phyloP scores from a whole-genome alignment of 441 rosid species.

The Croton setiger region DNA sequence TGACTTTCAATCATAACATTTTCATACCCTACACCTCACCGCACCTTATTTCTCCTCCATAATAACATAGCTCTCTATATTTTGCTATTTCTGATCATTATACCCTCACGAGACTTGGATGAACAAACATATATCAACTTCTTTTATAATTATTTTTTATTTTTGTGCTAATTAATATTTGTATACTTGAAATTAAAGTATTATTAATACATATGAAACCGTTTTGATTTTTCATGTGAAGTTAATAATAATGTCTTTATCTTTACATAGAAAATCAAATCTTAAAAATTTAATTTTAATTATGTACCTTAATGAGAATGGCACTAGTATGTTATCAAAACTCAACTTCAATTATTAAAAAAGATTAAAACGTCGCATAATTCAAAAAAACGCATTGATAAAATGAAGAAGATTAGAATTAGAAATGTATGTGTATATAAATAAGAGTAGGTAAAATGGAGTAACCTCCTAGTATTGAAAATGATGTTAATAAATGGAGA shows the following conservation, averaged over 20 bases:
- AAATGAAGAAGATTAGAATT: too few species aligned
- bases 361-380: too few species aligned
- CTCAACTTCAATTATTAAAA: too few species aligned
- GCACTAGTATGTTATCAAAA: too few species aligned
- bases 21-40: neutral
- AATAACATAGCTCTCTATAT: neutral
- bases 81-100: neutral
- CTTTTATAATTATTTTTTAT: neutral
- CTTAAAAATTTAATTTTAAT: neutral
- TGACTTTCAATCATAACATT: neutral
- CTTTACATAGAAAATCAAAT: neutral
- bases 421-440: too few species aligned
- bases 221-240: neutral
- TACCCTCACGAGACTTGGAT: constrained; percentile 8
- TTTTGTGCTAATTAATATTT: neutral
- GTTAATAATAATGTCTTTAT: neutral
- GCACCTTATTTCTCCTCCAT: neutral
- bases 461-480: neutral
- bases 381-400: too few species aligned
- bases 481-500: neutral
- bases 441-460: neutral
- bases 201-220: neutral
- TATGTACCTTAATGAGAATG: neutral
- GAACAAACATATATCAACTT: neutral
- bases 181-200: neutral